A percentile compares a stretch with the other conserved stretches of the same genome.
These are phyloP conservation scores for Larix sibirica DNA, from an alignment of 83 land plant species.

Conservation along the genomic window DNA sequence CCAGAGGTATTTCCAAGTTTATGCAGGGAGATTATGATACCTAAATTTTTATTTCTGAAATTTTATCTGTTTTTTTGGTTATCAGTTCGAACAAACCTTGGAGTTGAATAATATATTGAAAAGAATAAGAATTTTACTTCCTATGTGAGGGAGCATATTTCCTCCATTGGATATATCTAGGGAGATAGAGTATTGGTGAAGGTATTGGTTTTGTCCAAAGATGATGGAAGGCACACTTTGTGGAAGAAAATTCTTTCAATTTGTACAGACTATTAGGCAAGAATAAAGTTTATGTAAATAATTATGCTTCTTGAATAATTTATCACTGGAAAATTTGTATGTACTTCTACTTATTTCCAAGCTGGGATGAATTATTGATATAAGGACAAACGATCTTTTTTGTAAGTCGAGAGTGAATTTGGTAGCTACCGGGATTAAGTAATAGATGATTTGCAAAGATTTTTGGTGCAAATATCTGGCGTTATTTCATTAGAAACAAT, in stretches of 20 bases:
- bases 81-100: not conserved
- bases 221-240: not conserved
- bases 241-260: not conserved
- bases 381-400: not conserved
- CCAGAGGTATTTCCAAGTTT: constrained; percentile 9
- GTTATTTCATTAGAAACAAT: no score
- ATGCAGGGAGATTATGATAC: not conserved
- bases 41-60: not conserved
- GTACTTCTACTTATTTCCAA: not conserved
- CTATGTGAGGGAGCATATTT: constrained; percentile 14
- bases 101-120: not conserved
- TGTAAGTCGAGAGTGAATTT: no score
- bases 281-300: not conserved
- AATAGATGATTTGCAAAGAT: no score
- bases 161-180: constrained; percentile 12
- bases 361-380: not conserved
- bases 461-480: no score
- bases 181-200: not conserved
- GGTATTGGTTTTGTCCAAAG: not conserved
- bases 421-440: no score
- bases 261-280: not conserved
- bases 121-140: constrained; percentile 6
- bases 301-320: not conserved
- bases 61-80: not conserved
- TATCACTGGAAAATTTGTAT: no score